Evolutionary conservation across 2,329 filamentous ascomycete genomes (phyloP).

Genomic region (Fusarium musae): DNA sequence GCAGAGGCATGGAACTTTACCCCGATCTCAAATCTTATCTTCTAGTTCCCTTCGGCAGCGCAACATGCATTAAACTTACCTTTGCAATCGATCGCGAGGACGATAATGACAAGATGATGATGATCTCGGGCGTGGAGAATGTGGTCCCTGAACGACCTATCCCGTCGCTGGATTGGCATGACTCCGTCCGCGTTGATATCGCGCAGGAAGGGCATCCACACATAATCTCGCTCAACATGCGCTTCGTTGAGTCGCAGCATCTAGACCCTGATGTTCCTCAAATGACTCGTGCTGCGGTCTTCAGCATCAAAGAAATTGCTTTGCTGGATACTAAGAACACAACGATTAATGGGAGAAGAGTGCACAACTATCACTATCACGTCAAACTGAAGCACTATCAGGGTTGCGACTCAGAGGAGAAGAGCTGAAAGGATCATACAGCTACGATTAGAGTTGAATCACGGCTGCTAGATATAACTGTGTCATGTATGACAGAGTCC

Average conservation of each 20-base stretch:
- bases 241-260: slow-evolving; percentile 25
- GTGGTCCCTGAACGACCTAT: background rate
- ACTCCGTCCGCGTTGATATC: slow-evolving; percentile 35
- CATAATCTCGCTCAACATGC: slow-evolving; percentile 32
- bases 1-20: slow-evolving; percentile 1
- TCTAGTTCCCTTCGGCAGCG: slow-evolving; percentile 8
- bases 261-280: background rate
- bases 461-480: background rate
- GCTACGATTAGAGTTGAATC: background rate
- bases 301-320: slow-evolving; percentile 15
- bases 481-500: slow-evolving; percentile 7
- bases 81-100: slow-evolving; percentile 1
- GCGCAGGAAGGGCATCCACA: slow-evolving; percentile 9
- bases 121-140: background rate
- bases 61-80: slow-evolving; percentile 22
- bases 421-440: background rate
- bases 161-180: slow-evolving; percentile 4
- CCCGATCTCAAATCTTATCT: slow-evolving; percentile 2
- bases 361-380: slow-evolving; percentile 13
- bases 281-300: slow-evolving; percentile 14
- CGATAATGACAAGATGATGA: background rate
- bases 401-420: background rate
- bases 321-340: background rate
- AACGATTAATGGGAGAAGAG: background rate
- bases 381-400: slow-evolving; percentile 21